phyloP scores from a whole-genome alignment of 257 asterid species.

The Solanum megistacrolobum region DNA sequence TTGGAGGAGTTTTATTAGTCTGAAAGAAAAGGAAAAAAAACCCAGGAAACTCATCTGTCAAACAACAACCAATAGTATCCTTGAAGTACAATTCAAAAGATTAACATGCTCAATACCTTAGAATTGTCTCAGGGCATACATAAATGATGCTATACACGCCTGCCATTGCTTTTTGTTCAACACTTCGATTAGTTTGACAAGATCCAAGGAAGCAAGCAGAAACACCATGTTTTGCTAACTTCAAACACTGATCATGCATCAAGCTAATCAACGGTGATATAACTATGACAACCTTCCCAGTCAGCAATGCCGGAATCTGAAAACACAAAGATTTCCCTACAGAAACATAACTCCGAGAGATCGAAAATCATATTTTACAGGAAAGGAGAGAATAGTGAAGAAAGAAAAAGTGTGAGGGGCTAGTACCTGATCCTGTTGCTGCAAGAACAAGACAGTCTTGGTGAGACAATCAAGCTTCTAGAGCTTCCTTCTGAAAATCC shows the following conservation, averaged over 20 bases:
- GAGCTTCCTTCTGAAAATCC: constrained; percentile 58
- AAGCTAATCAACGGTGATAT: constrained; percentile 77
- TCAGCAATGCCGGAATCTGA: constrained; percentile 59
- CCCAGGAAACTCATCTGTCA: not conserved
- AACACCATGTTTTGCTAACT: constrained; percentile 48
- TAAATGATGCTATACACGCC: constrained; percentile 55
- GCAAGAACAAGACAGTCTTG: constrained; percentile 66
- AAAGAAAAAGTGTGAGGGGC: not conserved
- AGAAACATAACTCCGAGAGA: constrained; percentile 9
- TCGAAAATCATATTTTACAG: not conserved
- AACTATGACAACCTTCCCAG: constrained; percentile 66
- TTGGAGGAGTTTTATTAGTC: constrained; percentile 50
- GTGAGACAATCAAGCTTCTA: constrained; percentile 51
- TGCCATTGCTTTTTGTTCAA: constrained; percentile 59
- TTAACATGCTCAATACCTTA: constrained; percentile 27
- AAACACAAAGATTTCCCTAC: constrained; percentile 68
- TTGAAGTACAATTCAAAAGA: not conserved
- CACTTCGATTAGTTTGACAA: constrained; percentile 58
- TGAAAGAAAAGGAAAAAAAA: constrained; percentile 11
- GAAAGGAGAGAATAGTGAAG: not conserved
- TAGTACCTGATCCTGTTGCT: constrained; percentile 76
- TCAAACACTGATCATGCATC: constrained; percentile 87
- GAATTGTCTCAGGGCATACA: constrained; percentile 70
- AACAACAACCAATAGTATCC: constrained; percentile 1
- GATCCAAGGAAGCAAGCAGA: constrained; percentile 83